phyloP scores from a whole-genome alignment of 2,329 filamentous ascomycete genomes.

The Botryotinia calthae region DNA sequence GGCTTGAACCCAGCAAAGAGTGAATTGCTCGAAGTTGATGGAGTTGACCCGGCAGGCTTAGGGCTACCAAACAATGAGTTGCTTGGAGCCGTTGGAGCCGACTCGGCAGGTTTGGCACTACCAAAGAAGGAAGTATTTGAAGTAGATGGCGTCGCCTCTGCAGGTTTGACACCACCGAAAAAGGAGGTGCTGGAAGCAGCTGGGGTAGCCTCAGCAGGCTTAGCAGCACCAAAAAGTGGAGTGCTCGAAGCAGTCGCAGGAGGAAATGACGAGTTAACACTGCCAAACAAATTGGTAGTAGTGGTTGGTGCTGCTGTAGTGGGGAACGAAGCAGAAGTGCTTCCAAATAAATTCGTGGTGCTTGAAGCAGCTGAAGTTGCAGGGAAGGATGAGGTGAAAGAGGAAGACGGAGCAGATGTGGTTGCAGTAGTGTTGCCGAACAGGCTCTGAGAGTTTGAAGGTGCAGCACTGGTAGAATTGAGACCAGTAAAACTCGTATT shows the following conservation, averaged over 20 bases:
- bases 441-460: neutral
- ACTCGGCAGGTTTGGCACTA: neutral
- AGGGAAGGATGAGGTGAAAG: slow-evolving; percentile 5
- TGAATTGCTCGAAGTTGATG: neutral
- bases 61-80: neutral
- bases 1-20: neutral
- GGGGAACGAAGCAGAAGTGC: slow-evolving; percentile 9
- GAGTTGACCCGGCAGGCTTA: neutral
- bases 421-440: slow-evolving; percentile 7
- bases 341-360: slow-evolving; percentile 19
- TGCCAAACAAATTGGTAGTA: slow-evolving; percentile 22
- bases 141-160: neutral
- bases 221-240: slow-evolving; percentile 12
- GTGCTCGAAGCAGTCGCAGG: slow-evolving; percentile 9
- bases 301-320: slow-evolving; percentile 18
- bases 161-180: neutral
- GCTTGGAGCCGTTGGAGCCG: neutral
- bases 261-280: slow-evolving; percentile 16
- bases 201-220: neutral
- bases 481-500: slow-evolving; percentile 9
- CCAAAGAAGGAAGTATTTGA: neutral
- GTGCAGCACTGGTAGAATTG: slow-evolving; percentile 8
- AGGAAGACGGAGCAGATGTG: slow-evolving; percentile 8
- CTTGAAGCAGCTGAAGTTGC: slow-evolving; percentile 16
- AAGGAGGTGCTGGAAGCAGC: neutral